Evolutionary conservation across 805 yeast species (phyloP), one percentile per base, ranked within the genome.

Genomic region (Schwanniomyces pseudopolymorphus): DNA sequence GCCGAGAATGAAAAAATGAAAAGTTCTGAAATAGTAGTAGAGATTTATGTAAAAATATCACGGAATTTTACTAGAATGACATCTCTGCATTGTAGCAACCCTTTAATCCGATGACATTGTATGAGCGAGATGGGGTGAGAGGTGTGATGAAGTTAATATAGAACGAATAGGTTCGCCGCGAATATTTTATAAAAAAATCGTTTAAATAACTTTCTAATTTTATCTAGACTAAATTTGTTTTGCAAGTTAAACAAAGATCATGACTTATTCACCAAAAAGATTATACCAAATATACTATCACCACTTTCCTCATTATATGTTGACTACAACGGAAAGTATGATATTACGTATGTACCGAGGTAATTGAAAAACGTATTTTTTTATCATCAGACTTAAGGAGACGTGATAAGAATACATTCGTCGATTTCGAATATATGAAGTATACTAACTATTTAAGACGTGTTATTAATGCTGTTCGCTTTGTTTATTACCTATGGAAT

Each of bases 281-380:
- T 19, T 55, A 38, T 61, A 58, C 45, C 45, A 56, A 17, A 45
- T 59, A 41, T 74, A 75, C 60, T 76, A 70, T 60, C 67, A 67
- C 60, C 69, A 69, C 51, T 68, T 77, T 48, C 82, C 82, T 11
- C 70, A 69, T 51, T 69, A 62, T 59, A 77, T 77, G 81, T 66
- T 77, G 64, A 77, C 82, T 20, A 63, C 58, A 39, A 60, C 66
- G 26, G 82, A 77, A 61, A 58, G 71, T 19, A 48, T 64, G 17
- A 45, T 61, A 31, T 53, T 66, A 38, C 63, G 62, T 59, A 48
- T 44, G 58, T 31, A 20, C 17, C 6, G 8, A 27, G 10, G 13
- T 6, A 27, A n/a, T 27, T 13, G 2, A n/a, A 2, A 27, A 13
- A 3, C 33, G 14, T 11, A 5, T 27, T 3, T 8, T 27, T 27